A percentile compares a stretch with the other conserved stretches of the same genome.
These are phyloP conservation scores for Lagenidium giganteum DNA, from an alignment of 352 stramenopile genomes.

Conservation along the genomic window DNA sequence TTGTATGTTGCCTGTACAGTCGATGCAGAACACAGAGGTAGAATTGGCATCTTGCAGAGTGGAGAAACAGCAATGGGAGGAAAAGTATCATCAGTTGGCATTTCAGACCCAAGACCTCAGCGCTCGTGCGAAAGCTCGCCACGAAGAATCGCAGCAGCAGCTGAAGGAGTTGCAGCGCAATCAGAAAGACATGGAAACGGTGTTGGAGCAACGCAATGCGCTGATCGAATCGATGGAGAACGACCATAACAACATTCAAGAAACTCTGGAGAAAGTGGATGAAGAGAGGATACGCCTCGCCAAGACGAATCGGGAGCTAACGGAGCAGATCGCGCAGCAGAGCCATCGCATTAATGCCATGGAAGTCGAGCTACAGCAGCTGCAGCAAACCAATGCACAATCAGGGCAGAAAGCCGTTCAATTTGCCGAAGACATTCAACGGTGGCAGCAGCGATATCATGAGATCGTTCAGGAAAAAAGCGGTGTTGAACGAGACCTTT, in stretches of 20 bases:
- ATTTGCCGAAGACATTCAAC: slow-evolving; percentile 17
- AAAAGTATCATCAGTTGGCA: slow-evolving; percentile 58
- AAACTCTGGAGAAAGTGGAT: slow-evolving; percentile 42
- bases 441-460: slow-evolving; percentile 20
- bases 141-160: slow-evolving; percentile 41
- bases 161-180: slow-evolving; percentile 41
- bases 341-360: slow-evolving; percentile 26
- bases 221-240: slow-evolving; percentile 29
- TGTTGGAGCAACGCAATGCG: slow-evolving; percentile 35
- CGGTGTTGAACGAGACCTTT: slow-evolving; percentile 17
- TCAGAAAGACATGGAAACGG: slow-evolving; percentile 41
- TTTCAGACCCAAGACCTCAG: slow-evolving; percentile 49
- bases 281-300: slow-evolving; percentile 25
- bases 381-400: slow-evolving; percentile 32
- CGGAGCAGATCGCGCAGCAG: slow-evolving; percentile 34
- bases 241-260: slow-evolving; percentile 31
- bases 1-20: slow-evolving; percentile 11
- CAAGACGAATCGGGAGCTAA: slow-evolving; percentile 38
- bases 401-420: slow-evolving; percentile 26
- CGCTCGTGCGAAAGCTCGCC: slow-evolving; percentile 45
- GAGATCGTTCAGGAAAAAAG: slow-evolving; percentile 19
- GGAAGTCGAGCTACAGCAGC: slow-evolving; percentile 35
- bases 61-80: slow-evolving; percentile 74
- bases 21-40: slow-evolving; percentile 55
- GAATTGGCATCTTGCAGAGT: slow-evolving; percentile 44